Evolutionary conservation across 768 basidiomycete species (phyloP).

Genomic region (Galerina marginata): DNA sequence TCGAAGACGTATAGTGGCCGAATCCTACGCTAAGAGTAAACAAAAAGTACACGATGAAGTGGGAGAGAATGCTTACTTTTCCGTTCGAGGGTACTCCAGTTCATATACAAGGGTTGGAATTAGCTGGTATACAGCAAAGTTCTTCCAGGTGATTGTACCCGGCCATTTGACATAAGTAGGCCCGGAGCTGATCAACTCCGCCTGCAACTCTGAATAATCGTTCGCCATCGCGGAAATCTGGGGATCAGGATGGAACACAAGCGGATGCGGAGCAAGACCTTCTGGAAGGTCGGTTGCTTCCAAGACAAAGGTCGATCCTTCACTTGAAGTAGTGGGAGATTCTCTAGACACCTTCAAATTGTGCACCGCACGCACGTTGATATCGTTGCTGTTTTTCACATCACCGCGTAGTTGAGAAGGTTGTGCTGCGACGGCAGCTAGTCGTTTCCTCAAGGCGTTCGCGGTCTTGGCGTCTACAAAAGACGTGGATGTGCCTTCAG

Average conservation of each 20-base stretch:
- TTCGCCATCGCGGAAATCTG: slow-evolving; percentile 71
- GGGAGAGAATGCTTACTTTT: slow-evolving; percentile 51
- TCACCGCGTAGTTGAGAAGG: slow-evolving; percentile 14
- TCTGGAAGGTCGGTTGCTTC: slow-evolving; percentile 20
- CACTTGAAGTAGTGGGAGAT: background rate
- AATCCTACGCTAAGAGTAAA: slow-evolving; percentile 44
- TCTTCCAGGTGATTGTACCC: slow-evolving; percentile 78
- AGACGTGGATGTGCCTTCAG: slow-evolving; percentile 53
- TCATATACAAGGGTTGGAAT: slow-evolving; percentile 96
- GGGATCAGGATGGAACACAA: slow-evolving; percentile 70
- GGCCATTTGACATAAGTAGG: slow-evolving; percentile 77
- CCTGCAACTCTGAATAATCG: slow-evolving; percentile 76
- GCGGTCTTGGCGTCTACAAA: slow-evolving; percentile 60
- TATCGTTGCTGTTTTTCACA: background rate
- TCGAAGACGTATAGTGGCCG: slow-evolving; percentile 85
- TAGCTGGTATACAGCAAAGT: slow-evolving; percentile 86
- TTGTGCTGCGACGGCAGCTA: slow-evolving; percentile 45
- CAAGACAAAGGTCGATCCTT: slow-evolving; percentile 13
- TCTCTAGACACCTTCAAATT: slow-evolving; percentile 11
- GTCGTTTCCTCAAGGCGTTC: slow-evolving; percentile 60
- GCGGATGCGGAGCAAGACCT: slow-evolving; percentile 42
- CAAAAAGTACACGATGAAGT: background rate
- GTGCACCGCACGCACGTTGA: slow-evolving; percentile 14
- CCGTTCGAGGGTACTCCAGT: slow-evolving; percentile 93
- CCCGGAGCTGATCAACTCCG: slow-evolving; percentile 78